Conservation (phyloP, 345 rosid genomes). For the Eucalyptus urophylla region DNA sequence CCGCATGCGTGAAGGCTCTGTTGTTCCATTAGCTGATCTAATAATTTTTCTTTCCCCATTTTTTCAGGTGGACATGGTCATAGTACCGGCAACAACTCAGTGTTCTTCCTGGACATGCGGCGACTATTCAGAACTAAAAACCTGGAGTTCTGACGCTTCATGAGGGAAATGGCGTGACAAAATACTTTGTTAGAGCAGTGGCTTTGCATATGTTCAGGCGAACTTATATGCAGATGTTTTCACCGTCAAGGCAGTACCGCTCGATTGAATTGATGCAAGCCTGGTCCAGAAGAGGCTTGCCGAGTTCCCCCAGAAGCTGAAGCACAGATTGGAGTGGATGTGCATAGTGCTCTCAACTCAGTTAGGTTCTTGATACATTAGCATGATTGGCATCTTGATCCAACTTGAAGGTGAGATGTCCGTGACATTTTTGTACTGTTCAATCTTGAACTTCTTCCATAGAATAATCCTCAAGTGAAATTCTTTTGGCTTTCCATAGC, state of each 20-base stretch:
- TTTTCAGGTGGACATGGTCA: conserved; percentile 94
- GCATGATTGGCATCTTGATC: too few species aligned
- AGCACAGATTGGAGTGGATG: too few species aligned
- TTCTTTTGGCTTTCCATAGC: too few species aligned
- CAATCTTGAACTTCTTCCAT: too few species aligned
- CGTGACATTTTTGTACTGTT: too few species aligned
- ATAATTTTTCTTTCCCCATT: background rate
- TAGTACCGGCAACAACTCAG: conserved; percentile 92
- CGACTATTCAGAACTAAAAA: conserved; percentile 70
- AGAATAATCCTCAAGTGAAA: too few species aligned
- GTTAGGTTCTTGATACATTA: too few species aligned
- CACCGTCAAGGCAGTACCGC: conserved; percentile 68
- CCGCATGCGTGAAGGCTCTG: background rate
- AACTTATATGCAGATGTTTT: conserved; percentile 72
- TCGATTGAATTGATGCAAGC: too few species aligned
- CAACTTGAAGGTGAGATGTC: too few species aligned
- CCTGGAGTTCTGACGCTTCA: conserved; percentile 77
- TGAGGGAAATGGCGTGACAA: conserved; percentile 58
- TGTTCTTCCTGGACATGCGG: conserved; percentile 84
- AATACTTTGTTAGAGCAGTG: conserved; percentile 85
- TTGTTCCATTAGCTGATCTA: background rate
- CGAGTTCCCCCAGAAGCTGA: too few species aligned
- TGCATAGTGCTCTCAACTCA: too few species aligned
- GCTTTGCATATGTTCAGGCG: conserved; percentile 73
- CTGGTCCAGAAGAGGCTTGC: too few species aligned